Evolutionary conservation across 768 basidiomycete genomes (phyloP).

Genomic region (Pulveroboletus sp.): DNA sequence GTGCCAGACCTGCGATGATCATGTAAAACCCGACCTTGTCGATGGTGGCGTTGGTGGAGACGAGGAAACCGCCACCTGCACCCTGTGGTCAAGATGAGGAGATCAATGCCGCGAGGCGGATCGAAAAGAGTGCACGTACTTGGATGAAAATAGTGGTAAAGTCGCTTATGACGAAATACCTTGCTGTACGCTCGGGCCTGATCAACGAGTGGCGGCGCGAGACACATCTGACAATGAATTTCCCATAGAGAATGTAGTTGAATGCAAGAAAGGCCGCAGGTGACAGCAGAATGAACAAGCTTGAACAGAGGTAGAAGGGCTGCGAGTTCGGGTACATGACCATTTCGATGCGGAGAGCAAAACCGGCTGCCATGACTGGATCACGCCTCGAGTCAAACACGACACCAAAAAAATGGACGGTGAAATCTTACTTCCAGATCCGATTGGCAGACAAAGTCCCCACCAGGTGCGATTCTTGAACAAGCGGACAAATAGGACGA

Average conservation of each 20-base stretch:
- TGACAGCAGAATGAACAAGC: constrained; percentile 23
- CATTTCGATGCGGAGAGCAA: constrained; percentile 19
- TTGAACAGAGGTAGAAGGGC: constrained; percentile 14
- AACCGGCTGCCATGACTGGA: constrained; percentile 22
- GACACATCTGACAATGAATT: constrained; percentile 19
- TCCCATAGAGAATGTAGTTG: constrained; percentile 33
- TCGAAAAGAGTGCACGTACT: constrained; percentile 5
- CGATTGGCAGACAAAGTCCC: constrained; percentile 32
- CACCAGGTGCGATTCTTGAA: constrained; percentile 25
- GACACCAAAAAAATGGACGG: neutral
- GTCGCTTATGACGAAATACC: constrained; percentile 29
- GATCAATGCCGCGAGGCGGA: neutral
- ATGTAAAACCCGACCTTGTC: constrained; percentile 11
- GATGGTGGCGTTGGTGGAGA: constrained; percentile 4
- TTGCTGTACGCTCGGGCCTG: constrained; percentile 22
- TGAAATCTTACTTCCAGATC: constrained; percentile 17
- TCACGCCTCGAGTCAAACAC: neutral
- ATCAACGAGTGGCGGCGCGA: constrained; percentile 21
- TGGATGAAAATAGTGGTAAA: constrained; percentile 27
- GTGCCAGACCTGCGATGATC: constrained; percentile 24
- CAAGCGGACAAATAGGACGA: constrained; percentile 19
- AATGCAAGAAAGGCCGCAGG: constrained; percentile 33
- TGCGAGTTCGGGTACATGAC: constrained; percentile 19
- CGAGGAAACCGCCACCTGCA: constrained; percentile 20
- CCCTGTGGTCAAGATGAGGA: constrained; percentile 8